phyloP scores from a whole-genome alignment of 371 early-diverging fungal species.

The Dichotomocladium elegans region DNA sequence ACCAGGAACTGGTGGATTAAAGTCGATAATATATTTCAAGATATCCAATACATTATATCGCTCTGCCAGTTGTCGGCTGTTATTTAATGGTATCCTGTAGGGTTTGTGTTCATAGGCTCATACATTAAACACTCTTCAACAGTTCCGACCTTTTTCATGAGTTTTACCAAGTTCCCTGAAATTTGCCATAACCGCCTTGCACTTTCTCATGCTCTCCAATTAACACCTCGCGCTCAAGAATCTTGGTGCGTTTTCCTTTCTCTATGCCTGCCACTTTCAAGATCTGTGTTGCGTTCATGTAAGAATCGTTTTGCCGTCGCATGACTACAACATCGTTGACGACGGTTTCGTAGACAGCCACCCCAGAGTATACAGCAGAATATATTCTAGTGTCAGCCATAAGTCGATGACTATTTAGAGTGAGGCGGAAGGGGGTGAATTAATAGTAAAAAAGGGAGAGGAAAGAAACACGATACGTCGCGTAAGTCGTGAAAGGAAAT shows the following conservation, averaged over 20 bases:
- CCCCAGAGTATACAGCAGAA: constrained; percentile 82
- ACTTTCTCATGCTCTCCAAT: constrained; percentile 90
- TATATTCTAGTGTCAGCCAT: constrained; percentile 34
- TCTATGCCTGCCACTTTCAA: constrained; percentile 94
- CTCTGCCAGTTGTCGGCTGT: constrained; percentile 70
- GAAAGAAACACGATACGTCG: background rate
- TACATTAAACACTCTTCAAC: background rate
- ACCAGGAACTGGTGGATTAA: constrained; percentile 42
- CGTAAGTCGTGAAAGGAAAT: too few species aligned
- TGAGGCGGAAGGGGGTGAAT: background rate
- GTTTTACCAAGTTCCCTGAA: constrained; percentile 88
- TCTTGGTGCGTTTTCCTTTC: constrained; percentile 90
- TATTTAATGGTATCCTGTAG: constrained; percentile 77
- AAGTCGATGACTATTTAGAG: background rate
- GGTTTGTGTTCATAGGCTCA: too few species aligned
- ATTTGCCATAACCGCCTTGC: constrained; percentile 97
- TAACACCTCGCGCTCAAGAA: constrained; percentile 86
- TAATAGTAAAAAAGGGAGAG: background rate
- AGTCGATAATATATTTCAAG: constrained; percentile 65
- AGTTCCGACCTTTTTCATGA: background rate
- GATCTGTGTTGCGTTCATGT: constrained; percentile 95
- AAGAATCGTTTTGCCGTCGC: constrained; percentile 88
- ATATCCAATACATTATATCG: constrained; percentile 63
- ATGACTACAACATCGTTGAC: constrained; percentile 84
- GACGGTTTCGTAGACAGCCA: constrained; percentile 85